Conservation (phyloP, 2,329 filamentous ascomycete genomes). For the Berkeleyomyces rouxiae region DNA sequence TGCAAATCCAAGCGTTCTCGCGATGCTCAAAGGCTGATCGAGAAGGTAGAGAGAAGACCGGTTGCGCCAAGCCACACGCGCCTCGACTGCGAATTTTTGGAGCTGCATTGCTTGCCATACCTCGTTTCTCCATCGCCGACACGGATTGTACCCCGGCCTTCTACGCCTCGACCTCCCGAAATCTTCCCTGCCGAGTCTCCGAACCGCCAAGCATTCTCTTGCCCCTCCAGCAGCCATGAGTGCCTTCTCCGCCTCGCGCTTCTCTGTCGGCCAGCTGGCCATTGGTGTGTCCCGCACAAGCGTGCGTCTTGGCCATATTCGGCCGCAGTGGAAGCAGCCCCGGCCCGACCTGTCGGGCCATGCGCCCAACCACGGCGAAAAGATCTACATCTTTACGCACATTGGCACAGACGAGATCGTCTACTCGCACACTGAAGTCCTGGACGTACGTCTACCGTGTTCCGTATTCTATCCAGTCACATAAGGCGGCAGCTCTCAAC, state of each 20-base stretch:
- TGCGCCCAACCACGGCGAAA: slow-evolving; percentile 34
- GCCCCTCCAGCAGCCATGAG: slow-evolving; percentile 18
- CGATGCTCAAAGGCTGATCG: background rate
- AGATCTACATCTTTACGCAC: slow-evolving; percentile 40
- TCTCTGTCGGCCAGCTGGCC: slow-evolving; percentile 26
- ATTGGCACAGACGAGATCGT: slow-evolving; percentile 33
- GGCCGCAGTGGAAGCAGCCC: slow-evolving; percentile 15
- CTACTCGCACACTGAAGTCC: slow-evolving; percentile 31
- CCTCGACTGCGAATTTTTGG: background rate
- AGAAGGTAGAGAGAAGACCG: background rate
- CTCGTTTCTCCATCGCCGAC: background rate
- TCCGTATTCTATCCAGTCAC: background rate
- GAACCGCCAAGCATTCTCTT: background rate
- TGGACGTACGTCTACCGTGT: slow-evolving; percentile 26
- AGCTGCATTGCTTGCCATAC: background rate
- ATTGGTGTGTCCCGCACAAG: slow-evolving; percentile 25
- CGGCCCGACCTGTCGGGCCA: slow-evolving; percentile 16
- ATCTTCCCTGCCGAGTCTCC: background rate
- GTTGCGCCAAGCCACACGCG: background rate
- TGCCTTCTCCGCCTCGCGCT: slow-evolving; percentile 20
- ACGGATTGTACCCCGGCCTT: background rate
- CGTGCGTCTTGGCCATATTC: slow-evolving; percentile 24
- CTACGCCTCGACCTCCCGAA: background rate
- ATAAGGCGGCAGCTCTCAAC: no score
- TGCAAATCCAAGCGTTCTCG: background rate